Base-by-base conservation (phyloP, 306 rosid species). In the Vigna unguiculata region DNA sequence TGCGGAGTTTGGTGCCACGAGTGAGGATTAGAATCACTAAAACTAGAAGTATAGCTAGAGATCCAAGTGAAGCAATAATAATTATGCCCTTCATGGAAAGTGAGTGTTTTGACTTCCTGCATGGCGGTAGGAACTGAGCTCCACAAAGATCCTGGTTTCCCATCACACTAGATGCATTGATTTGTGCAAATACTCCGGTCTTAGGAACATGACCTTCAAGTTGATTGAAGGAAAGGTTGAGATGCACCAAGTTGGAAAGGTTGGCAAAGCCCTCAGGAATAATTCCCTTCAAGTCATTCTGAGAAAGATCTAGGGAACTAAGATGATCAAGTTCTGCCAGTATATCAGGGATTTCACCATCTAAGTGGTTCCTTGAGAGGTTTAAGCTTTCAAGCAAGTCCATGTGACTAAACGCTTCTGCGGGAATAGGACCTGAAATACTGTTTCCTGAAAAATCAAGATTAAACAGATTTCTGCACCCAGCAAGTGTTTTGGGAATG, bases 141-240 rank as follows among this genome's bases (percentile, higher is more conserved):
- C 97, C 98, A 81, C 98, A 93, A 38, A 93, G 92, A 67, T 73
- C 86, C 28, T 84, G 88, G 72, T 93, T 91, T 73, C 97, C 97
- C 49, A 69, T 75, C 80, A 93, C 82, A 75, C 76, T 80, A 52
- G 97, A 85, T 43, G 80, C 79, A 66, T 81, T 87, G 43, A 85
- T 82, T 54, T 53, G 83, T 64, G 67, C 52, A 84, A 91, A 93
- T 71, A 91, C 80, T 83, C 93, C 96, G 1, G 87, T 55, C 15
- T 71, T 82, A 19, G 95, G 97, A 25, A 89, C 90, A 34, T 40
- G 87, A 72, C 98, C 98, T 75, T 89, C 84, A 51, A 91, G 92
- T 81, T 83, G 92, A 83, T 93, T 91, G 85, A 88, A 91, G 81
- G 96, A 91, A 74, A 93, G 84, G 83, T 93, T 88, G 49, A 89